Evolutionary conservation across 2,329 filamentous ascomycete genomes (phyloP), one percentile per base, ranked within the genome.

Genomic region (Fusarium sp.): DNA sequence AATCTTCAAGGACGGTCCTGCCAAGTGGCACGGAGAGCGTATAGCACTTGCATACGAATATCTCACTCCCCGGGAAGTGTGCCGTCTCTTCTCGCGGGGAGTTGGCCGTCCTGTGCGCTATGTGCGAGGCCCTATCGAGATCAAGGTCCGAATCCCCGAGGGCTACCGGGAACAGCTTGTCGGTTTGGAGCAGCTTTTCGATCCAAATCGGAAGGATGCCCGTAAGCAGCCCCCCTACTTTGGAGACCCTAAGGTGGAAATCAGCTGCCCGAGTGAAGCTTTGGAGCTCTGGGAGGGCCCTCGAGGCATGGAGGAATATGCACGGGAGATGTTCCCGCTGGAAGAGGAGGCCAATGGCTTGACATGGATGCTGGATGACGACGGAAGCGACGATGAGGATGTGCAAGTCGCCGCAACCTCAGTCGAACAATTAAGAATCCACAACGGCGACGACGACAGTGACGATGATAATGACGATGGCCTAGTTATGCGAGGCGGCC

Each of bases 271-370:
- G 0, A 88, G 89, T 10, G 91, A 94, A 75, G 94, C 95, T 1
- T 86, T 96, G 71, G 89, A 93, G 76, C 85, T 99, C 27, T 98
- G 96, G 96, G 94, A 97, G 80, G 96, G 95, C 5, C 94, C 94
- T 75, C 89, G 96, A 64, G 93, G 94, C 34, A 89, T 98, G 76
- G 95, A 98, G 80, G 96, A 98, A 83, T 99, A 98, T 81, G 96
- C 96, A 2, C 89, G 93, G 58, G 96, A 98, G 81, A 95, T 97
- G 31, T 98, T 98, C 78, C 94, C 94, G 0, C 89, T 98, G 14
- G 96, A 99, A 82, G 96, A 99, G 84, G 93, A 95, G 77, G 94
- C 95, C 35, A 98, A 98, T 81, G 96, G 96, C 6, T 85, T 96
- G 79, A 94, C 93, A 18, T 99, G 96, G 96, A 98, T 98, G 96